These are phyloP conservation scores for Acanthamoeba rhysodes DNA, from an alignment of 208 protist genomes.

Conservation along the genomic window DNA sequence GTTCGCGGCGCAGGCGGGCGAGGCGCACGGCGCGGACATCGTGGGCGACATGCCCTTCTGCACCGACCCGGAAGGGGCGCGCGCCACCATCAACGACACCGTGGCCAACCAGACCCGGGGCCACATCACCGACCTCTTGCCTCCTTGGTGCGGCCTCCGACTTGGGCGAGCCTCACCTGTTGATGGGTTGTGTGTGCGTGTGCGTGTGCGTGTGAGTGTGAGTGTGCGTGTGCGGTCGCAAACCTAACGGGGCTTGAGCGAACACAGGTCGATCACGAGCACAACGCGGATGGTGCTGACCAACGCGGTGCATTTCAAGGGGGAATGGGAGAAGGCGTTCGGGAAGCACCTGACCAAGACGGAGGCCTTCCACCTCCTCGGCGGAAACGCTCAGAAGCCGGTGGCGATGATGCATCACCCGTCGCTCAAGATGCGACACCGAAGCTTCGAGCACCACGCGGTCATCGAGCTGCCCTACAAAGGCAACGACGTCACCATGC, in stretches of 20 bases:
- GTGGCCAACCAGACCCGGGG: not conserved
- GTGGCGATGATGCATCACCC: constrained; percentile 40
- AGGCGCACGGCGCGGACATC: not conserved
- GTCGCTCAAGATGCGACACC: not conserved
- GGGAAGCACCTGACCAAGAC: not conserved
- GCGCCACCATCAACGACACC: not conserved
- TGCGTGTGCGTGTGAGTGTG: too few species aligned
- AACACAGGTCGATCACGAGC: not conserved
- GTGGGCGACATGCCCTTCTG: not conserved
- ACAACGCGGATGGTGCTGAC: not conserved
- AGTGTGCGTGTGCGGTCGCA: not conserved
- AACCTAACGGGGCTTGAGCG: not conserved
- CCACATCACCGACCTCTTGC: not conserved
- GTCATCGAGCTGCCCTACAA: constrained; percentile 51
- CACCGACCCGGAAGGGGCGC: not conserved
- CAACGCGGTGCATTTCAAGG: constrained; percentile 70
- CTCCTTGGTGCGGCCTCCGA: not conserved
- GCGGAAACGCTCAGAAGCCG: not conserved
- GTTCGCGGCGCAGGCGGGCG: not conserved
- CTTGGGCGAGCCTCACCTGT: too few species aligned
- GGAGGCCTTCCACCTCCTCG: not conserved
- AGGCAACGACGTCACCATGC: not conserved
- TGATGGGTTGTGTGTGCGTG: not conserved
- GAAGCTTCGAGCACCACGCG: not conserved
- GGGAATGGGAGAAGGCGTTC: not conserved